Evolutionary conservation across 1,284 basidiomycete species (phyloP).

Genomic region (Mycosarcoma mackinlayi): DNA sequence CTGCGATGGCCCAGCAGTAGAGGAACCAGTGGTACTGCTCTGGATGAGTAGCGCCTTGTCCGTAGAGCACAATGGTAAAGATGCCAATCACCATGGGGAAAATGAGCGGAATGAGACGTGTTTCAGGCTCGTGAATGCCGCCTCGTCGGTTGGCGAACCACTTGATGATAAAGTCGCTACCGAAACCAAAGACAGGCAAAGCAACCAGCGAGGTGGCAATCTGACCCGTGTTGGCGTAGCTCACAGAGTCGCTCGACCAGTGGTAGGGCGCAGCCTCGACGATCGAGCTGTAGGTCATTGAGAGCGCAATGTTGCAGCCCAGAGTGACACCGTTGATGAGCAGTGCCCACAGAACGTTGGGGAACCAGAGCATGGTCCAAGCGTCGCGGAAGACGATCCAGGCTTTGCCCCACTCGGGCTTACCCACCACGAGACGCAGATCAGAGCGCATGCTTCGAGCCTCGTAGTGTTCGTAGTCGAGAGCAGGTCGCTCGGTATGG

Average conservation of each 20-base stretch:
- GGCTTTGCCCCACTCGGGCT: slow-evolving; percentile 17
- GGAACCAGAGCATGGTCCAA: slow-evolving; percentile 11
- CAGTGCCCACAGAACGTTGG: slow-evolving; percentile 16
- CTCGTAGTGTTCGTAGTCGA: slow-evolving; percentile 11
- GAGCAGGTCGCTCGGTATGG: slow-evolving; percentile 14
- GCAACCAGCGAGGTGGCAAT: slow-evolving; percentile 19
- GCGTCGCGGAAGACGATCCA: slow-evolving; percentile 15
- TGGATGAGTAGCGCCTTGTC: slow-evolving; percentile 12
- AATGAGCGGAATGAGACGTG: slow-evolving; percentile 11
- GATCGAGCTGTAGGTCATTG: slow-evolving; percentile 13
- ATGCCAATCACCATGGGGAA: slow-evolving; percentile 17
- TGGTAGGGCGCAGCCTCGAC: slow-evolving; percentile 10
- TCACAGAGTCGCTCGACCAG: slow-evolving; percentile 10
- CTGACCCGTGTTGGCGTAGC: slow-evolving; percentile 16
- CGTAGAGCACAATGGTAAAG: slow-evolving; percentile 15
- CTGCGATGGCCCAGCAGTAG: slow-evolving; percentile 11
- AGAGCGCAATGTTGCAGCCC: slow-evolving; percentile 14
- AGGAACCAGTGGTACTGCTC: slow-evolving; percentile 20
- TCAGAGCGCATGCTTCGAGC: slow-evolving; percentile 8
- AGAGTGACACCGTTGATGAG: slow-evolving; percentile 19
- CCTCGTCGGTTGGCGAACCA: slow-evolving; percentile 20
- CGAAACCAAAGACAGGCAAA: slow-evolving; percentile 15
- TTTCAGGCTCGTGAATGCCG: slow-evolving; percentile 23
- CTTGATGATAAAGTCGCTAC: slow-evolving; percentile 21
- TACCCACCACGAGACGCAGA: slow-evolving; percentile 17